Evolutionary conservation across 2,329 filamentous ascomycete genomes (phyloP).

Genomic region (Epichloe coenophiala): DNA sequence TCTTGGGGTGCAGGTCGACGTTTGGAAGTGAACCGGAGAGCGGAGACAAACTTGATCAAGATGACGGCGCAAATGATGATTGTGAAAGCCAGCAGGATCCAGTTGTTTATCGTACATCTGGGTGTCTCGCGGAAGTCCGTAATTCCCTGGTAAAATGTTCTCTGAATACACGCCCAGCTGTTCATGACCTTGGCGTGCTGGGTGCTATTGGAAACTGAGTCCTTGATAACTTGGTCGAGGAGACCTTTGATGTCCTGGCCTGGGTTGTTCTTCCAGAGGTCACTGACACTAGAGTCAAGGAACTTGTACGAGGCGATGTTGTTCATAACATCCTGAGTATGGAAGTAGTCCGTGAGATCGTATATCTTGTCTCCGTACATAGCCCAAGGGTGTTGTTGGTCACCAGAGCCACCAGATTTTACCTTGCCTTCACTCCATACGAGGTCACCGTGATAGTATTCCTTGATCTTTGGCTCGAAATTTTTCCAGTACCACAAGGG

Average conservation of each 20-base stretch:
- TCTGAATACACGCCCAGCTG: slow-evolving; percentile 68
- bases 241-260: slow-evolving; percentile 63
- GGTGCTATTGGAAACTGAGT: slow-evolving; percentile 37
- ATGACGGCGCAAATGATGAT: slow-evolving; percentile 72
- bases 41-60: slow-evolving; percentile 76
- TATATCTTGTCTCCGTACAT: slow-evolving; percentile 66
- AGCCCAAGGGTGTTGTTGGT: slow-evolving; percentile 59
- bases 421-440: slow-evolving; percentile 55
- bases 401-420: slow-evolving; percentile 48
- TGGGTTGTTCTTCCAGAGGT: slow-evolving; percentile 59
- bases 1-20: slow-evolving; percentile 80
- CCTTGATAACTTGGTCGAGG: slow-evolving; percentile 42
- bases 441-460: slow-evolving; percentile 77
- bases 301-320: slow-evolving; percentile 50
- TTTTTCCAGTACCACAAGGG: slow-evolving; percentile 62
- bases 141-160: slow-evolving; percentile 70
- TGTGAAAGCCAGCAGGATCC: slow-evolving; percentile 77
- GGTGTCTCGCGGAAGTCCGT: slow-evolving; percentile 70
- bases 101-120: slow-evolving; percentile 79
- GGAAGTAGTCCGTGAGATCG: slow-evolving; percentile 84
- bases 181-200: slow-evolving; percentile 39
- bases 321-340: slow-evolving; percentile 51
- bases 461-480: slow-evolving; percentile 68
- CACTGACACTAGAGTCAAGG: slow-evolving; percentile 52
- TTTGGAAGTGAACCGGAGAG: slow-evolving; percentile 87